These are phyloP conservation scores for Tubosaeta sp. DNA, from an alignment of 768 basidiomycete species.

Conservation along the genomic window DNA sequence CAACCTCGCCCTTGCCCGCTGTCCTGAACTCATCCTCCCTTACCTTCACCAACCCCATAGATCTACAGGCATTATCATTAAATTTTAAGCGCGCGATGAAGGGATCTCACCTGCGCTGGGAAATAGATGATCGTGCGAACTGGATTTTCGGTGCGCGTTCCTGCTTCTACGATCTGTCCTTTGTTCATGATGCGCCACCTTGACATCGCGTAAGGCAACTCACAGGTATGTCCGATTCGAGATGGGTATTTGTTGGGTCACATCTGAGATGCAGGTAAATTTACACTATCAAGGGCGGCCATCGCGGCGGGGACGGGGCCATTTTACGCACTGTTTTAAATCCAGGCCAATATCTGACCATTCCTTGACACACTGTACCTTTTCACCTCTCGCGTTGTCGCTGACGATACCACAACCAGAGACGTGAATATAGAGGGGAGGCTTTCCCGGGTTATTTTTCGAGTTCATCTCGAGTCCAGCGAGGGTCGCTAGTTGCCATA, in stretches of 20 bases:
- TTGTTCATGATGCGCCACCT: neutral
- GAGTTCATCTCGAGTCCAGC: conserved; percentile 37
- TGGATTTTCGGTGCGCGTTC: conserved; percentile 35
- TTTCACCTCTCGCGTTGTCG: conserved; percentile 40
- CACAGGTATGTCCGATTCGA: conserved; percentile 32
- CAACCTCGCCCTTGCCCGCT: neutral
- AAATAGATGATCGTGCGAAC: conserved; percentile 42
- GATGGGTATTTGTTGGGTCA: conserved; percentile 28
- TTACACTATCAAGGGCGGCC: neutral
- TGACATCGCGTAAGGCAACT: neutral
- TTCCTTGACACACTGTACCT: conserved; percentile 27
- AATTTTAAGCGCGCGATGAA: neutral
- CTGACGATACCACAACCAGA: conserved; percentile 39
- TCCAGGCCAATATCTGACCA: conserved; percentile 39
- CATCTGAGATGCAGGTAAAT: conserved; percentile 17
- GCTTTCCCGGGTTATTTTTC: conserved; percentile 31
- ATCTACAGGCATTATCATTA: conserved; percentile 26
- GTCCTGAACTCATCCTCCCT: neutral
- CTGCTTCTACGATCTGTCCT: conserved; percentile 36
- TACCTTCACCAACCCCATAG: conserved; percentile 41
- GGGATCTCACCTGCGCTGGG: conserved; percentile 29
- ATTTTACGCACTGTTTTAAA: conserved; percentile 24
- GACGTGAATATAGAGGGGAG: conserved; percentile 42
- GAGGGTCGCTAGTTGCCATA: conserved; percentile 30
- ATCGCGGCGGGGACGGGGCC: neutral